phyloP scores from a whole-genome alignment of 345 rosid species.

The Lepidium africanum region DNA sequence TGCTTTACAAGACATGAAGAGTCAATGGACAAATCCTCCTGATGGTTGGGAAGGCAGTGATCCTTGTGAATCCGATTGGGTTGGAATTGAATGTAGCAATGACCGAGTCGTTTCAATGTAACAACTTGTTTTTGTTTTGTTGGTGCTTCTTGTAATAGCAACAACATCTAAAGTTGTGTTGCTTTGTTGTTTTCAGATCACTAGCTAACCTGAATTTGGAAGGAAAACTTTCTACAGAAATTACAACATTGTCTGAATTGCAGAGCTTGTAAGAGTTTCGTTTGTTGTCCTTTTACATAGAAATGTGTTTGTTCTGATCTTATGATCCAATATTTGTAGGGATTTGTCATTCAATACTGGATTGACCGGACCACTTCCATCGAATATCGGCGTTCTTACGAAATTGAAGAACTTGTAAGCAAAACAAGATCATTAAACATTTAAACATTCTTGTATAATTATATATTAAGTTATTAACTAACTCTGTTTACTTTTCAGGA shows the following conservation, averaged over 20 bases:
- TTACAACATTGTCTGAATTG: conserved; percentile 48
- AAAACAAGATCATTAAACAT: neutral
- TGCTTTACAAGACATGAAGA: conserved; percentile 34
- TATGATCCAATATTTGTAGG: conserved; percentile 35
- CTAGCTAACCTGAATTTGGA: conserved; percentile 45
- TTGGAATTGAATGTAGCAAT: conserved; percentile 48
- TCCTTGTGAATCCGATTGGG: conserved; percentile 75
- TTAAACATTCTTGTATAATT: neutral
- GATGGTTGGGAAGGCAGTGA: conserved; percentile 54
- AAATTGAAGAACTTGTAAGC: conserved; percentile 66
- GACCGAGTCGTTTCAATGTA: conserved; percentile 57
- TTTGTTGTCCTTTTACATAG: neutral
- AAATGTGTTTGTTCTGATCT: neutral
- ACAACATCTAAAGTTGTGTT: neutral
- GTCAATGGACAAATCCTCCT: conserved; percentile 44
- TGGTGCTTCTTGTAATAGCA: neutral
- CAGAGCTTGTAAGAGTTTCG: conserved; percentile 48
- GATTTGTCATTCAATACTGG: conserved; percentile 69
- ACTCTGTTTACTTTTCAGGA: conserved; percentile 32
- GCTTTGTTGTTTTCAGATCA: conserved; percentile 41
- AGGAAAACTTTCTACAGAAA: conserved; percentile 53
- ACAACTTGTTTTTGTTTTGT: neutral
- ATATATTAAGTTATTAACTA: neutral
- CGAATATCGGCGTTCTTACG: conserved; percentile 43
- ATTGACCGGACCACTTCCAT: conserved; percentile 63